phyloP scores from a whole-genome alignment of 495 filamentous ascomycete genomes.

The Podospora comata region DNA sequence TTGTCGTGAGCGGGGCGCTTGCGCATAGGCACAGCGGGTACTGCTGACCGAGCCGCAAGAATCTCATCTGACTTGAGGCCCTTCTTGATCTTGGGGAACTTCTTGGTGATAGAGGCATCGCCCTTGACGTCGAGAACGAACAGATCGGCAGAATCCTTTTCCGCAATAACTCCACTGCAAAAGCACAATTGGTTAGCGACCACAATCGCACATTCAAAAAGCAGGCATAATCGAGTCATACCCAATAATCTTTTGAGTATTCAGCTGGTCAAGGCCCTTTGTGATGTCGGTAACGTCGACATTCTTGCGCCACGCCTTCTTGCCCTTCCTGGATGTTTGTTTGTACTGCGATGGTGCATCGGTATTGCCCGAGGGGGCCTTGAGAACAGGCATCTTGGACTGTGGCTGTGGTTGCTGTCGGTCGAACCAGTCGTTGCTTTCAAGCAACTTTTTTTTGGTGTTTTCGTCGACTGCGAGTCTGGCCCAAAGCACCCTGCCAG shows the following conservation, averaged over 20 bases:
- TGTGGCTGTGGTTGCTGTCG: slow-evolving; percentile 1
- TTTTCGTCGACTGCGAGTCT: background rate
- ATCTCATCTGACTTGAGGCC: slow-evolving; percentile 86
- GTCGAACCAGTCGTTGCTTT: background rate
- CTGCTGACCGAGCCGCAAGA: slow-evolving; percentile 73
- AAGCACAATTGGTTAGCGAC: background rate
- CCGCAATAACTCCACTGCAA: slow-evolving; percentile 73
- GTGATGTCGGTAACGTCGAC: slow-evolving; percentile 85
- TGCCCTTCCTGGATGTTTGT: slow-evolving; percentile 92
- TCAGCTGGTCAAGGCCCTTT: slow-evolving; percentile 74
- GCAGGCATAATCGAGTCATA: slow-evolving; percentile 37
- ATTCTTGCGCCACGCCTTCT: slow-evolving; percentile 98
- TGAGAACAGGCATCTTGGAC: slow-evolving; percentile 32
- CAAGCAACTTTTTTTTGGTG: slow-evolving; percentile 1
- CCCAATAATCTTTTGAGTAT: slow-evolving; percentile 88
- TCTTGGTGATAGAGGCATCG: slow-evolving; percentile 36
- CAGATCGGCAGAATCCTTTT: slow-evolving; percentile 71
- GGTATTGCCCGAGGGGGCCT: slow-evolving; percentile 32
- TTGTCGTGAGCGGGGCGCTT: slow-evolving; percentile 62
- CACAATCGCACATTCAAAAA: background rate
- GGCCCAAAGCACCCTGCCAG: background rate
- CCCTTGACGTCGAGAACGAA: slow-evolving; percentile 67
- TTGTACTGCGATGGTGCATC: slow-evolving; percentile 55
- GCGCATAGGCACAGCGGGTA: slow-evolving; percentile 69
- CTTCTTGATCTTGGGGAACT: slow-evolving; percentile 61